Evolutionary conservation across 164 flowering plant species (phyloP), one percentile per base, ranked within the genome.

Genomic region (Hamamelis virginiana): DNA sequence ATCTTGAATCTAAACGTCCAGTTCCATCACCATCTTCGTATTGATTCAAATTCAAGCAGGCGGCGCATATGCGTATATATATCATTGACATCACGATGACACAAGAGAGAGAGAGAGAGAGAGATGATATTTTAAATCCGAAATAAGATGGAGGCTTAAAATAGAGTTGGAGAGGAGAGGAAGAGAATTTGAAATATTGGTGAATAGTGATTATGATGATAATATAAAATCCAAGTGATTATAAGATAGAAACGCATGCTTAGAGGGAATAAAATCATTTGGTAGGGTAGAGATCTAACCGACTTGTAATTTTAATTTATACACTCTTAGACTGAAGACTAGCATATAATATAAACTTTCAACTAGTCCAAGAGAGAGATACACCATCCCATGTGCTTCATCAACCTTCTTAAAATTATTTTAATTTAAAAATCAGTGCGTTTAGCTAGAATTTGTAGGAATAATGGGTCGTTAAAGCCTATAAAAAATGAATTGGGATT

Each of bases 331-430:
- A 71, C 52, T 51, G 33, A 72, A 69, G 58, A 28, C 57, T 65
- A n/a, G 21, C 44, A 63, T 59, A 33, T 15, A 71, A 45, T 60
- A 55, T n/a, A 41, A 33, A 33, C 41, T 33, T 33, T 33, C 41
- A 33, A 48, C 62, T 41, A 44, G 52, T 50, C 56, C 53, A 27
- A 62, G 53, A 63, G 53, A 63, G 65, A 72, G 74, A 69, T 74
- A 50, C 76, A 61, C 75, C 80, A 65, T 38, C 78, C 83, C 88
- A 85, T 81, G 88, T 85, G 88, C 81, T 68, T 38, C 71, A 67
- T 76, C 70, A 38, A 62, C 50, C 69, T 68, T 43, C 22, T 21
- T 18, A 18, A 33, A 53, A 23, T 52, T 38, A 38, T 50, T 67
- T 61, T 43, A 27, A 22, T 2, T 18, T 43, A 25, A 9, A 50